These are phyloP conservation scores for Neofusicoccum ribis DNA, from an alignment of 2,329 filamentous ascomycete species.

Conservation along the genomic window DNA sequence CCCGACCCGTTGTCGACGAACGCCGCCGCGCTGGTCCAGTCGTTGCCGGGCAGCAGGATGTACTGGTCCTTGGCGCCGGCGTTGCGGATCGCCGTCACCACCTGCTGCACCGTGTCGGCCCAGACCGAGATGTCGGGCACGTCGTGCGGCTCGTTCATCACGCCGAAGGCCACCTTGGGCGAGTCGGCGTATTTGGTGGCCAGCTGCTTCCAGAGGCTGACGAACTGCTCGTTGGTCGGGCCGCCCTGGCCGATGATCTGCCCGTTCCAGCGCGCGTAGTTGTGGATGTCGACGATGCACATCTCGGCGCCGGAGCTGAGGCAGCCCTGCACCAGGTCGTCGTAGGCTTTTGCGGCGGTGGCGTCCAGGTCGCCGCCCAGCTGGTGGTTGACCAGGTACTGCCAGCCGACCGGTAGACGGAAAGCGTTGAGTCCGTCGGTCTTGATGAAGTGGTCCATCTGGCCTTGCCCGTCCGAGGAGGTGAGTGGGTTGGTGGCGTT, in stretches of 20 bases:
- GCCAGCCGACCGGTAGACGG: slow-evolving; percentile 61
- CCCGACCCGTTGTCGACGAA: slow-evolving; percentile 33
- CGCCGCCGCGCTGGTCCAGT: slow-evolving; percentile 48
- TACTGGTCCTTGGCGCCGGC: slow-evolving; percentile 64
- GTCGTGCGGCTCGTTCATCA: slow-evolving; percentile 71
- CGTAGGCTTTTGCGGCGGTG: slow-evolving; percentile 51
- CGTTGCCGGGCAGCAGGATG: slow-evolving; percentile 65
- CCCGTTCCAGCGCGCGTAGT: slow-evolving; percentile 59
- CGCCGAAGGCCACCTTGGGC: slow-evolving; percentile 59
- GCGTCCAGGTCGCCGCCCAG: slow-evolving; percentile 53
- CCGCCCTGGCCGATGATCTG: slow-evolving; percentile 66
- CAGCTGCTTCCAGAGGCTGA: slow-evolving; percentile 56
- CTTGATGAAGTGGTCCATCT: slow-evolving; percentile 59
- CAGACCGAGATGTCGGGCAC: slow-evolving; percentile 55
- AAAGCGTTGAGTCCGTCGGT: slow-evolving; percentile 58
- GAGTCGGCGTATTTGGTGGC: slow-evolving; percentile 59
- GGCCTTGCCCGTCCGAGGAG: slow-evolving; percentile 42
- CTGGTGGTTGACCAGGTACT: slow-evolving; percentile 58
- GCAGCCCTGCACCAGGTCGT: slow-evolving; percentile 59
- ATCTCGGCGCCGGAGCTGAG: slow-evolving; percentile 54
- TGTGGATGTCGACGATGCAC: slow-evolving; percentile 59
- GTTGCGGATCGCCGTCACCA: slow-evolving; percentile 64
- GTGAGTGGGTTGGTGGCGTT: slow-evolving; percentile 26
- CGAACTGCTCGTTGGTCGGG: slow-evolving; percentile 60
- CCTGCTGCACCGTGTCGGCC: slow-evolving; percentile 62